A percentile compares a stretch with the other conserved stretches of the same genome.
phyloP scores from a whole-genome alignment of 495 filamentous ascomycete species.

The Hypoxylon rickii region DNA sequence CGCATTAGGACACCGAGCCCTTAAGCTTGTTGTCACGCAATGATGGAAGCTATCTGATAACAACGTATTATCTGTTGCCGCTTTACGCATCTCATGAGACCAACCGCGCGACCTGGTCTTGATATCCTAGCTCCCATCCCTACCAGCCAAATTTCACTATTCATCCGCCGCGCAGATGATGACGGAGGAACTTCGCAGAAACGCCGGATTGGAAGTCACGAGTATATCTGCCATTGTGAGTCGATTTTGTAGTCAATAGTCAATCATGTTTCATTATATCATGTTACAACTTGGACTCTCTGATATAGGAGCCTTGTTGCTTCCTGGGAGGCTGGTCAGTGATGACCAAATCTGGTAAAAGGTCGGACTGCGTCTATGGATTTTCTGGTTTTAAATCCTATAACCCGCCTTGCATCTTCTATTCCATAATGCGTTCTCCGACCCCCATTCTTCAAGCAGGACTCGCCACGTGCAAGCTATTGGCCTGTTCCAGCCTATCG shows the following conservation, averaged over 20 bases:
- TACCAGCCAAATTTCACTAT: too few relatives aligned
- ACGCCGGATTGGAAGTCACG: conserved; percentile 2
- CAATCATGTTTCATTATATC: background rate
- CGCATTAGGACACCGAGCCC: background rate
- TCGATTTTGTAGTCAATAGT: conserved; percentile 14
- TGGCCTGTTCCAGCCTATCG: conserved; percentile 12
- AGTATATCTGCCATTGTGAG: conserved; percentile 6
- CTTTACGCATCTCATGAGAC: background rate
- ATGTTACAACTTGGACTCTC: too few relatives aligned
- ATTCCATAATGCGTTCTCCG: conserved; percentile 26
- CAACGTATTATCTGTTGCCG: background rate
- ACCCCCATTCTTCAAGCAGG: conserved; percentile 1
- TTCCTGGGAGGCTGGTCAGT: conserved; percentile 44
- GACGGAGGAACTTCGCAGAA: conserved; percentile 12
- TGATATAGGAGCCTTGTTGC: too few relatives aligned
- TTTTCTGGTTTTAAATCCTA: conserved; percentile 42
- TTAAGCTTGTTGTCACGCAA: background rate
- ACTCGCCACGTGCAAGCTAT: conserved; percentile 13
- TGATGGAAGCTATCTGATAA: conserved; percentile 4
- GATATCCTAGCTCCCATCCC: too few relatives aligned
- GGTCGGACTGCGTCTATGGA: conserved; percentile 57
- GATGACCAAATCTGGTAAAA: conserved; percentile 68
- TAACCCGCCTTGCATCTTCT: conserved; percentile 30
- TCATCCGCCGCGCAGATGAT: too few relatives aligned
- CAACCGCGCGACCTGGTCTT: conserved; percentile 20